Base-by-base conservation (phyloP, 805 yeast species). In the Ogataea dorogensis region DNA sequence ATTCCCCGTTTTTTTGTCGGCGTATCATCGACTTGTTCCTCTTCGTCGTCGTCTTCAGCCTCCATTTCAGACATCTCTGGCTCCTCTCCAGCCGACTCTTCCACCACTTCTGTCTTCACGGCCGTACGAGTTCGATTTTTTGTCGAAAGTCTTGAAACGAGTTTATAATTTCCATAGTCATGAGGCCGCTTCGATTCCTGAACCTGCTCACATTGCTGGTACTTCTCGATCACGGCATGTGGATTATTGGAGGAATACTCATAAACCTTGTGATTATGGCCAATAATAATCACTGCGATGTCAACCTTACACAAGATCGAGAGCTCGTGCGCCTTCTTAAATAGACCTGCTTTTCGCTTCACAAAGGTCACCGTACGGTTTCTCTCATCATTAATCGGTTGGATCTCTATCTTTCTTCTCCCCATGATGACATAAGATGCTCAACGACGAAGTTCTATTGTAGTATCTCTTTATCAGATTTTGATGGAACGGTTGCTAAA, bases 241-340 rank as follows among this genome's bases (percentile, higher is more conserved):
- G 87, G 71, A 17, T 80, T 78, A 12, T 80, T 79, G 4, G 94
- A 79, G 7, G 88, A 75, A 56, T 80, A 91, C 64, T 91, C 96
- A 56, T 85, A 88, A 16, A 88, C 74, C 52, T 83, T 84, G 53
- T 86, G 80, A 59, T 81, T 88, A 51, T 78, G 77, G 13, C 95
- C 95, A 23, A 88, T 68, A 17, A 91, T 87, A 11, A 91, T 79
- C 19, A 91, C 91, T 2, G 98, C 94, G 19, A 93, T 71, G 54
- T 91, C 98, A 5, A 88, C 95, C 45, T 87, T 89, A 61, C 98
- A 91, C 24, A 91, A 70, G 8, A 91, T 91, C 1, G 96, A 79
- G 37, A 93, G 69, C 59, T 84, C 93, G 56, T 83, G 84, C 2
- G 91, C 91, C 59, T 83, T 84, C 54, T 85, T 85, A 63, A 93